phyloP scores from a whole-genome alignment of 164 flowering plant genomes.

The Cinnamomum chago region DNA sequence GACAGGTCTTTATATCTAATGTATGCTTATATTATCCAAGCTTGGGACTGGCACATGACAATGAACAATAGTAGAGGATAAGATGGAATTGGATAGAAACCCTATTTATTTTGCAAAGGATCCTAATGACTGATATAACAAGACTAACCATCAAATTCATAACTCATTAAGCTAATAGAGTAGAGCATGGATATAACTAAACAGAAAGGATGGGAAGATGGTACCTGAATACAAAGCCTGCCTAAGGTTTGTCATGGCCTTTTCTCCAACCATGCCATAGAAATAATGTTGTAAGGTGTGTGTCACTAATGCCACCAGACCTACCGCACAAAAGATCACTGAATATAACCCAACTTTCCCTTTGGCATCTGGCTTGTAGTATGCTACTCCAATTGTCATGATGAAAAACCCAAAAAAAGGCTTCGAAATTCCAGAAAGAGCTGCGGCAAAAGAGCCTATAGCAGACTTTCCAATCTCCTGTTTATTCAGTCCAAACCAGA shows the following conservation, averaged over 20 bases:
- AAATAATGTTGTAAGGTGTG: slow-evolving; percentile 67
- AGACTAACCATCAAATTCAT: neutral
- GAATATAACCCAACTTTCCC: slow-evolving; percentile 45
- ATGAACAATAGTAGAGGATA: too few species aligned
- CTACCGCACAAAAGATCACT: slow-evolving; percentile 33
- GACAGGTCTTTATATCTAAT: too few species aligned
- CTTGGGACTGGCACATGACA: neutral
- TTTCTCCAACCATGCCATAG: slow-evolving; percentile 65
- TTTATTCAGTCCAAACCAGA: slow-evolving; percentile 27
- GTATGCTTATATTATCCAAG: too few species aligned
- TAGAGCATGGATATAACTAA: neutral
- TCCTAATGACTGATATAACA: neutral
- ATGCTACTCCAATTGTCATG: slow-evolving; percentile 68
- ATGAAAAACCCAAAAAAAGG: slow-evolving; percentile 71
- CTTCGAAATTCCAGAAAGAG: slow-evolving; percentile 67
- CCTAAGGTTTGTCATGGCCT: slow-evolving; percentile 62
- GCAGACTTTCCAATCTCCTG: slow-evolving; percentile 29
- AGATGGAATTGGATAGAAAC: too few species aligned
- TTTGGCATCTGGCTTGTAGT: slow-evolving; percentile 33
- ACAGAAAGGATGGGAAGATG: neutral
- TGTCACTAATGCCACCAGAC: slow-evolving; percentile 46
- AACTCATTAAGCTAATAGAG: neutral
- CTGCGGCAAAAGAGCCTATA: slow-evolving; percentile 60
- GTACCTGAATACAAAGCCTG: slow-evolving; percentile 53
- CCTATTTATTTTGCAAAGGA: too few species aligned